These are phyloP conservation scores for Amauroascus niger DNA, from an alignment of 2,329 filamentous ascomycete species.

Conservation along the genomic window DNA sequence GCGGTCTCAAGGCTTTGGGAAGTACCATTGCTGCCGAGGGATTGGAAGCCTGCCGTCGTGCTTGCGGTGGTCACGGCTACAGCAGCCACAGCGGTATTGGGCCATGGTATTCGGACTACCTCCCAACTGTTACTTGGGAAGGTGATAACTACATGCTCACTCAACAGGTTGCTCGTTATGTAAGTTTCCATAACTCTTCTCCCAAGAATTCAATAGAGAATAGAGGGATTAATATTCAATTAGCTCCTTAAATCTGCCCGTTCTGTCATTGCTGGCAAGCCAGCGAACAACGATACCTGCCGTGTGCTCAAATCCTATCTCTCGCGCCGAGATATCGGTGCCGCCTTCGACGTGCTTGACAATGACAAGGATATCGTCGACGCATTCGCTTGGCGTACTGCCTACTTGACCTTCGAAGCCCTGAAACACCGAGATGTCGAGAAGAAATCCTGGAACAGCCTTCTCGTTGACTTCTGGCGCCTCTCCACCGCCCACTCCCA, in stretches of 20 bases:
- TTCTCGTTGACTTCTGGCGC: constrained; percentile 69
- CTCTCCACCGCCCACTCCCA: constrained; percentile 66
- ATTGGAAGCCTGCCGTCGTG: constrained; percentile 62
- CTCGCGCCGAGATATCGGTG: constrained; percentile 56
- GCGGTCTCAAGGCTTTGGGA: constrained; percentile 62
- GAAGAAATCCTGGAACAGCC: constrained; percentile 66
- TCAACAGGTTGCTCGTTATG: constrained; percentile 66
- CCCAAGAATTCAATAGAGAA: background rate
- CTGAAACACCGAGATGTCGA: constrained; percentile 64
- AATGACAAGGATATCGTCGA: constrained; percentile 60
- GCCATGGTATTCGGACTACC: constrained; percentile 63
- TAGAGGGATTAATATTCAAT: background rate
- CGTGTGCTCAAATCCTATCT: constrained; percentile 57
- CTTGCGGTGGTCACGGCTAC: constrained; percentile 66
- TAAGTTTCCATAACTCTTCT: constrained; percentile 29
- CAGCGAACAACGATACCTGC: constrained; percentile 58
- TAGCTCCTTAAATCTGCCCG: constrained; percentile 64
- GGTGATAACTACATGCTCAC: constrained; percentile 77
- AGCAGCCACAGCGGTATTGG: constrained; percentile 67
- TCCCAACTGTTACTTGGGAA: constrained; percentile 63
- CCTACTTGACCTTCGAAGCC: constrained; percentile 65
- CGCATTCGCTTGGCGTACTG: constrained; percentile 65
- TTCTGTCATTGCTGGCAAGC: constrained; percentile 55
- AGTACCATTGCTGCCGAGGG: constrained; percentile 65
- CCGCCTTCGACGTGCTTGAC: constrained; percentile 63